Evolutionary conservation across 495 filamentous ascomycete genomes (phyloP).

Genomic region (Podospora didyma): DNA sequence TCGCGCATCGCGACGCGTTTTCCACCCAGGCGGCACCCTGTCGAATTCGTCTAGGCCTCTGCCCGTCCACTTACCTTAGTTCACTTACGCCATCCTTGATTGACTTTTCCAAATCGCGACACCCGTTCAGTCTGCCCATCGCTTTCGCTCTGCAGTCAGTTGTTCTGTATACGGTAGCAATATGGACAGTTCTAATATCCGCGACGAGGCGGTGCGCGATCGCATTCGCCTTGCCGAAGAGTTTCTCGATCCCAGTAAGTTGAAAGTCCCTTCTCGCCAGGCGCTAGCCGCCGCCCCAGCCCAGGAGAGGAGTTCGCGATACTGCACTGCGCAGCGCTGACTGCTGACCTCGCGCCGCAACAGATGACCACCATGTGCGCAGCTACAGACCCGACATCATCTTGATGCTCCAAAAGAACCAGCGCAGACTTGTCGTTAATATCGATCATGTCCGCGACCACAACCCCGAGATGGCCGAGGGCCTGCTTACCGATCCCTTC

Average conservation of each 20-base stretch:
- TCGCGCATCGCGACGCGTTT: conserved; percentile 26
- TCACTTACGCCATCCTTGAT: neutral
- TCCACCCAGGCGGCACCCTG: conserved; percentile 4
- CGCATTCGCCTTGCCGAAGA: conserved; percentile 76
- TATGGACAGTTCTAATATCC: conserved; percentile 72
- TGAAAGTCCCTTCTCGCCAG: conserved; percentile 4
- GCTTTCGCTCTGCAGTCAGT: conserved; percentile 8
- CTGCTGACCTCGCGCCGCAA: neutral
- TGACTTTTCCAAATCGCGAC: neutral
- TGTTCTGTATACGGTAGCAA: neutral
- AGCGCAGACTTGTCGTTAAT: conserved; percentile 76
- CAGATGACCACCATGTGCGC: conserved; percentile 55
- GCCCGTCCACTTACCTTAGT: neutral
- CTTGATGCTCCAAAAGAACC: conserved; percentile 85
- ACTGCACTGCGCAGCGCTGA: neutral
- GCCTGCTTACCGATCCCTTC: conserved; percentile 81
- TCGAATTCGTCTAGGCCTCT: neutral
- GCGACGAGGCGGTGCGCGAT: conserved; percentile 77
- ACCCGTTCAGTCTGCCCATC: neutral
- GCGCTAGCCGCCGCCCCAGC: no score
- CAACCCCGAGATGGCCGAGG: conserved; percentile 83
- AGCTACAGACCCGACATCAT: conserved; percentile 86
- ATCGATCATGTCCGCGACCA: conserved; percentile 92
- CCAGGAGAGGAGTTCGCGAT: no score
- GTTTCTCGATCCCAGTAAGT: conserved; percentile 80